Conservation (phyloP, 371 early-diverging fungal genomes). For the Mycotypha africana region DNA sequence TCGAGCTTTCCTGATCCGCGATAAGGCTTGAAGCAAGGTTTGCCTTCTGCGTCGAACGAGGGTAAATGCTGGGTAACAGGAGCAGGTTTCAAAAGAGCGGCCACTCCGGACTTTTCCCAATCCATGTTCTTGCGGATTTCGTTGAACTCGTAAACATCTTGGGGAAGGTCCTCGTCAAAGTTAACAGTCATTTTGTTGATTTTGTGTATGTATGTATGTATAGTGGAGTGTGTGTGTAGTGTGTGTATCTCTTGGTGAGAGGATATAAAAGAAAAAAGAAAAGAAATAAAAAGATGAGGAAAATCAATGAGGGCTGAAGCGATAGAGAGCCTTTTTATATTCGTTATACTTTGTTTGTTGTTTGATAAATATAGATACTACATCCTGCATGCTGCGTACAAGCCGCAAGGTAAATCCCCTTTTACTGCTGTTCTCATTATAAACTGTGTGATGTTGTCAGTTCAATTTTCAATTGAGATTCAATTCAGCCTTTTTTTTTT, state of each 20-base stretch:
- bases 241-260: too few species aligned
- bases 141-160: slow-evolving; percentile 43
- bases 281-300: not conserved
- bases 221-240: too few species aligned
- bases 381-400: too few species aligned
- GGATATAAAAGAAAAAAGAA: not conserved
- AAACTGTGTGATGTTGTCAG: too few species aligned
- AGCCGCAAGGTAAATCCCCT: too few species aligned
- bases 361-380: too few species aligned
- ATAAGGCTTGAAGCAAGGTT: slow-evolving; percentile 36
- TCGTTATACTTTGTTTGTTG: too few species aligned
- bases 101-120: slow-evolving; percentile 41
- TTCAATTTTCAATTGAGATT: too few species aligned
- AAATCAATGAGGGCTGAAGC: not conserved
- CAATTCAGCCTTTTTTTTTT: too few species aligned
- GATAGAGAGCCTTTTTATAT: too few species aligned
- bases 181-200: slow-evolving; percentile 34
- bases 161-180: slow-evolving; percentile 45
- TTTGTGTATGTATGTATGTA: too few species aligned
- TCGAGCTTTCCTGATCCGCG: slow-evolving; percentile 37
- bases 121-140: slow-evolving; percentile 36
- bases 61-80: slow-evolving; percentile 45
- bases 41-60: slow-evolving; percentile 31
- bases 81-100: slow-evolving; percentile 40
- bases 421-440: too few species aligned